Base-by-base conservation (phyloP, 2,329 filamentous ascomycete species). In the Aspergillus jensenii region DNA sequence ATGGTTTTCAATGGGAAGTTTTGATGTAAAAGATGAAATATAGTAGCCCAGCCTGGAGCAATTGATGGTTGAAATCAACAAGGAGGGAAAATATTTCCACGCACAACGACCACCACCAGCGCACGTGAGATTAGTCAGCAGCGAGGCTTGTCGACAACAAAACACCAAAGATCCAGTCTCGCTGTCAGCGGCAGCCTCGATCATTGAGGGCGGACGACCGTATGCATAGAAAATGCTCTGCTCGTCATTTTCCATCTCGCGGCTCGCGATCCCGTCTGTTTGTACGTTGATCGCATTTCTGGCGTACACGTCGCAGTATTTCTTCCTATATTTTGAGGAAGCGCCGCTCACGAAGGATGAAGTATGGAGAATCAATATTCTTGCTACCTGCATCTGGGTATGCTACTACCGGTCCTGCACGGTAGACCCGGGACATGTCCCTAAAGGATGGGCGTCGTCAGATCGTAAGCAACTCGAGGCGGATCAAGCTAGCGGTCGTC, bases 351-450 rank as follows among this genome's bases (percentile, higher is more conserved):
- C 71, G 15, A 73, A 67, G 53, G 70, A 78, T 21, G 78, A 87
- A 67, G 63, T 76, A n/a, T 77, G 82, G 64, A 73, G 76, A 25
- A 81, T 87, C 65, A 87, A 88, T 67, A 62, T 75, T 2, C 72
- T 85, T 40, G 75, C 86, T 2, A 65, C 75, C 3, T 81, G 81
- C 60, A 80, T 87, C 25, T 80, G 84, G 71, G 78, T 87, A 47
- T 84, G 80, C 63, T 88, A 87, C 67, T 80, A 78, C 56, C 75
- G 82, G 61, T 78, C 84, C n/a, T 86, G 85, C 58, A 79, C 78
- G 55, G 83, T 83, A 48, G 79, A 87, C 66, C 82, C 86, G 0
- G 86, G 86, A 1, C 74, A 67, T 8, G 77, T 87, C 11, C 82
- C 84, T 0, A 70, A 71, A 25, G 71, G 74, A 23, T 82, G 78